A percentile compares a stretch with the other conserved stretches of the same genome.
These are phyloP conservation scores for Penicillium sp. DNA, from an alignment of 2,329 filamentous ascomycete genomes.

Conservation along the genomic window DNA sequence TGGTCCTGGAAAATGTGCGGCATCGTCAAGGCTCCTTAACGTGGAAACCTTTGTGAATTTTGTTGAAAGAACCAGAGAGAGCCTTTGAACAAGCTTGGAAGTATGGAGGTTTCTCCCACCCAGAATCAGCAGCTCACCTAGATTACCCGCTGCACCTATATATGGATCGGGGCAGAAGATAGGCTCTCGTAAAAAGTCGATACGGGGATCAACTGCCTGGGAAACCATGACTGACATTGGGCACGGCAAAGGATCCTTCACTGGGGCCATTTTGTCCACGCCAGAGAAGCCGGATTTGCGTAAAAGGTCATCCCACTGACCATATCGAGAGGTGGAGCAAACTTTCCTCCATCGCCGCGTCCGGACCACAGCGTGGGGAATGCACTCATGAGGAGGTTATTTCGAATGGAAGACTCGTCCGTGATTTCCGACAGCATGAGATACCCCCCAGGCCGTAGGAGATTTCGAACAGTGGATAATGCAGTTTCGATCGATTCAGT, in stretches of 20 bases:
- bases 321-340: background rate
- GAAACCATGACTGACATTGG: slow-evolving; percentile 17
- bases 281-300: slow-evolving; percentile 1
- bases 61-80: background rate
- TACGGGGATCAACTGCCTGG: slow-evolving; percentile 26
- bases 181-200: slow-evolving; percentile 14
- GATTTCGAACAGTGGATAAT: slow-evolving; percentile 30
- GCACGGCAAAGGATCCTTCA: background rate
- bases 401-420: background rate
- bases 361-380: background rate
- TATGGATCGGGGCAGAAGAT: slow-evolving; percentile 5
- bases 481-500: slow-evolving; percentile 27
- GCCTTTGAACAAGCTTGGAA: background rate
- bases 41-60: background rate
- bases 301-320: slow-evolving; percentile 1
- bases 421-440: slow-evolving; percentile 42
- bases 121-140: background rate
- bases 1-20: background rate
- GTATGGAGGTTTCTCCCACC: background rate
- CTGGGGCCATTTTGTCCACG: background rate
- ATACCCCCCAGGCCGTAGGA: slow-evolving; percentile 48
- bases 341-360: background rate
- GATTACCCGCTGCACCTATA: background rate
- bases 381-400: background rate
- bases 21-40: background rate